Base-by-base conservation (phyloP, 306 rosid genomes). In the Gleditsia sinensis region DNA sequence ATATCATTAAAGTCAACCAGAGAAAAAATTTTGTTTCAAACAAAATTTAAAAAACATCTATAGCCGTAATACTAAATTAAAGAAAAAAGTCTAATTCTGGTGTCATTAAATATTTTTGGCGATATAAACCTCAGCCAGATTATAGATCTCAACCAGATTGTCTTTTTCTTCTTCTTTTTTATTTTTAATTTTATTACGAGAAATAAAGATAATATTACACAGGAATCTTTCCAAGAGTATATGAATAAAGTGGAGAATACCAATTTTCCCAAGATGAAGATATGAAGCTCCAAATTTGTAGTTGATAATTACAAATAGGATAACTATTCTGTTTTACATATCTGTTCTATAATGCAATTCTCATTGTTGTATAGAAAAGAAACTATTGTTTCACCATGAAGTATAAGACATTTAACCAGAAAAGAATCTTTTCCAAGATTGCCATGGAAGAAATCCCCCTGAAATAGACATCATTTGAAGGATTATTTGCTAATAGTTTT, bases 391-490 rank as follows among this genome's bases (percentile, higher is more conserved):
- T 74, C 48, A 30, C 40, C 59, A 25, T 59, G 56, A n/a, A 42
- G 42, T 33, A 69, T 8, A 12, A 34, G 49, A 54, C 57, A 49
- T 39, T 83, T 80, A 91, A 70, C 98, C 92, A 28, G 92, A 87
- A 68, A 94, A 91, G 87, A 91, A 91, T 83, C 90, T 80, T 82
- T 81, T 94, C 98, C 98, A 94, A n/a, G 95, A 89, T 37, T 89
- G 97, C 97, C 97, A 94, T 3, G 98, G 95, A 61, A 90, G 96
- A 83, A 91, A 94, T 16, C 98, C 98, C 27, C 98, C 96, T 88
- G 83, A 74, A 78, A 72, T 42, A 70, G 2, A 74, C 7, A 72
- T 6, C 68, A 67, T 23, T 14, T 27, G 70, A 10, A 78, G 23
- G 25, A 36, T 70, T 14, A 55, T 34, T 37, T 68, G 67, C 17